A percentile compares a stretch with the other conserved stretches of the same genome.
phyloP scores from a whole-genome alignment of 305 asterid species.

The Withania somnifera region DNA sequence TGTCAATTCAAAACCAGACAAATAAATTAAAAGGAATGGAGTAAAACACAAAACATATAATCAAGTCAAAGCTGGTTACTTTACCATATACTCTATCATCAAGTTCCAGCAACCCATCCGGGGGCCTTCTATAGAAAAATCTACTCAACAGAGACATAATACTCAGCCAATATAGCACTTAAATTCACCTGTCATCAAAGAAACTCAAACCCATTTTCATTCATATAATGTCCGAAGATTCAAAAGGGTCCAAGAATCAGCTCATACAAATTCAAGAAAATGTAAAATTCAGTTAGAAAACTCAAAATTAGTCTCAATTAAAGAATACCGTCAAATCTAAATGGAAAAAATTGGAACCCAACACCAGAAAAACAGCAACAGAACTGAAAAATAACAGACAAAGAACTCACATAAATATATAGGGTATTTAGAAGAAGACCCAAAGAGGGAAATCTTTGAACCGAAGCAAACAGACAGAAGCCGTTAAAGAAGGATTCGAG shows the following conservation, averaged over 20 bases:
- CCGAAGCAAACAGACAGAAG: background rate
- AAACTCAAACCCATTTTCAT: background rate
- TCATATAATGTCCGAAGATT: background rate
- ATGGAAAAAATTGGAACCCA: background rate
- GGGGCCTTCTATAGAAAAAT: conserved; percentile 91
- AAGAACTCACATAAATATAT: background rate
- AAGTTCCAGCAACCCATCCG: conserved; percentile 90
- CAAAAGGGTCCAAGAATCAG: background rate
- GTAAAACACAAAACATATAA: background rate
- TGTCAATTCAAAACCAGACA: too few relatives aligned
- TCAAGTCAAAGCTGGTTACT: background rate
- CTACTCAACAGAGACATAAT: conserved; percentile 77
- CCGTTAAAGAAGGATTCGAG: background rate
- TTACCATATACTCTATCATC: conserved; percentile 87
- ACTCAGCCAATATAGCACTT: background rate
- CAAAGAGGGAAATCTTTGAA: background rate
- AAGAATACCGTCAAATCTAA: background rate
- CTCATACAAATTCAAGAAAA: background rate
- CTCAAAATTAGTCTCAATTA: background rate
- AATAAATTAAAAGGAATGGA: too few relatives aligned
- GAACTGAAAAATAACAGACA: background rate
- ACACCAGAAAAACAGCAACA: background rate
- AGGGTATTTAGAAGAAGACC: background rate
- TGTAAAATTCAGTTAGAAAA: background rate
- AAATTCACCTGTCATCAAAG: background rate